A percentile compares a stretch with the other conserved stretches of the same genome.
Conservation (phyloP, 192 early-diverging fungal genomes). For the Gryganskiella cystojenkinii region DNA sequence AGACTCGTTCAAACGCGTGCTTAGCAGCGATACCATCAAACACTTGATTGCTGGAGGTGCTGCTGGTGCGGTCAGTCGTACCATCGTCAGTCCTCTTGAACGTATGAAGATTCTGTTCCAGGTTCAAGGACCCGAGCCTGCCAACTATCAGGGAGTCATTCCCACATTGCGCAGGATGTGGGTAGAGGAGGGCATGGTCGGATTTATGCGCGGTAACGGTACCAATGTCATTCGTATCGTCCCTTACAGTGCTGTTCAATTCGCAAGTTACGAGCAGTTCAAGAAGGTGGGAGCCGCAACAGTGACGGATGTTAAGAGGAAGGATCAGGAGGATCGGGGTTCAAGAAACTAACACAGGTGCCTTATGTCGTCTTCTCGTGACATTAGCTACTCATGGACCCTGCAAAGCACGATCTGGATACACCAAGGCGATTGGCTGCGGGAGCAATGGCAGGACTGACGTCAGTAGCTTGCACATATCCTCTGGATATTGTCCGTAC, state of each 20-base stretch:
- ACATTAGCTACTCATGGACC: constrained; percentile 68
- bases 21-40: constrained; percentile 72
- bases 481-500: constrained; percentile 85
- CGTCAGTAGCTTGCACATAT: constrained; percentile 82
- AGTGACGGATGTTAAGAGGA: background rate
- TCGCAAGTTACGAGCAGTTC: constrained; percentile 85
- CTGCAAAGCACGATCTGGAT: constrained; percentile 75
- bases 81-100: constrained; percentile 83
- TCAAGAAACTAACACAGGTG: too few relatives aligned
- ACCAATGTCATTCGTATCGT: constrained; percentile 87
- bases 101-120: constrained; percentile 91
- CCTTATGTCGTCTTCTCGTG: background rate
- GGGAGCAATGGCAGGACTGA: constrained; percentile 80
- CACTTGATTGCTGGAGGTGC: constrained; percentile 81
- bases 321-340: background rate
- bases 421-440: constrained; percentile 75
- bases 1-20: constrained; percentile 7
- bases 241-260: constrained; percentile 85
- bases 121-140: constrained; percentile 69
- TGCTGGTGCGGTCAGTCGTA: constrained; percentile 82
- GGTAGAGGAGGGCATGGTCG: constrained; percentile 78
- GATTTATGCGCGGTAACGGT: constrained; percentile 85
- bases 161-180: constrained; percentile 83
- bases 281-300: constrained; percentile 54
- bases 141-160: constrained; percentile 73